phyloP scores from a whole-genome alignment of 2,329 filamentous ascomycete genomes.

The Penicillium psychrosexuale region DNA sequence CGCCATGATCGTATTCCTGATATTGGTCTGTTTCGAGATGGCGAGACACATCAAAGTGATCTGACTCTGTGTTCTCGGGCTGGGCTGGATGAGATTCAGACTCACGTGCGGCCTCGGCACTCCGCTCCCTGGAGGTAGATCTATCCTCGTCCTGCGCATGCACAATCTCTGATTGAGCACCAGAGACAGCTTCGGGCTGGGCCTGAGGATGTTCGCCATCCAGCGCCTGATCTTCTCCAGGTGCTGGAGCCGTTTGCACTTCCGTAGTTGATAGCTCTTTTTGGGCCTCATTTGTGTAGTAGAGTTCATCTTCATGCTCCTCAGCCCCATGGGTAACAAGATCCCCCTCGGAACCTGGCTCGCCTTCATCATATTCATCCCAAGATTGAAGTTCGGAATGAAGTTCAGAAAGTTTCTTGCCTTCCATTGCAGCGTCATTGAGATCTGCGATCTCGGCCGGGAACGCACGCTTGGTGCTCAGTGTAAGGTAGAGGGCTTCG shows the following conservation, averaged over 20 bases:
- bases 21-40: constrained; percentile 16
- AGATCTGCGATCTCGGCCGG: constrained; percentile 53
- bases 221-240: neutral
- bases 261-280: constrained; percentile 7
- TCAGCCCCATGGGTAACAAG: constrained; percentile 13
- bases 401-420: constrained; percentile 56
- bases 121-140: neutral
- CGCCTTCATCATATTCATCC: constrained; percentile 52
- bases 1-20: constrained; percentile 10
- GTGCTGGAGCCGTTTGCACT: neutral
- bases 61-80: neutral
- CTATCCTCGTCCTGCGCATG: neutral
- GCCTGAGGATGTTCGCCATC: neutral
- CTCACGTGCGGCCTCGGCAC: neutral
- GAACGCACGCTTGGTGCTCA: constrained; percentile 56
- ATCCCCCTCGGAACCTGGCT: constrained; percentile 25
- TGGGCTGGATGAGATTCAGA: neutral
- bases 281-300: constrained; percentile 3
- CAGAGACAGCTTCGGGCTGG: neutral
- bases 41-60: neutral
- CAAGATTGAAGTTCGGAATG: constrained; percentile 41
- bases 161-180: neutral
- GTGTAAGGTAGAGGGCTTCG: constrained; percentile 57
- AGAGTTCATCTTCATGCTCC: constrained; percentile 16
- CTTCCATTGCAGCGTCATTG: constrained; percentile 52